phyloP scores from a whole-genome alignment of 2,329 filamentous ascomycete genomes.

The Xylogone sp. region DNA sequence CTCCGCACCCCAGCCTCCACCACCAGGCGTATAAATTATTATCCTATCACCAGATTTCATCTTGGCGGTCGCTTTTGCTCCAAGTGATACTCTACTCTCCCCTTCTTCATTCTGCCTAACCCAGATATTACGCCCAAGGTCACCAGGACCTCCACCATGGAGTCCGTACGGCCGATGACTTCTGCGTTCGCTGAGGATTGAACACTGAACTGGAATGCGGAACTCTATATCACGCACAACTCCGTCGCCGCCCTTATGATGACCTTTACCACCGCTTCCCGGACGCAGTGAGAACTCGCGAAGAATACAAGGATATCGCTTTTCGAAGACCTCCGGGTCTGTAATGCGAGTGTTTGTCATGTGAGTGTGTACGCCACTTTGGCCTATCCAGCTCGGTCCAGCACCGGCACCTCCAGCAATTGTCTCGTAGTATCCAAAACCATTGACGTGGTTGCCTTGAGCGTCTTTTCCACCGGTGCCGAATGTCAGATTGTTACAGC shows the following conservation, averaged over 20 bases:
- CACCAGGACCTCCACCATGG: constrained; percentile 72
- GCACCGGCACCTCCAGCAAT: constrained; percentile 73
- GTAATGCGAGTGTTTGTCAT: constrained; percentile 75
- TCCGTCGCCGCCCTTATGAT: neutral
- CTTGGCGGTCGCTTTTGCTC: constrained; percentile 14
- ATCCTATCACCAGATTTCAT: constrained; percentile 18
- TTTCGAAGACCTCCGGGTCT: constrained; percentile 72
- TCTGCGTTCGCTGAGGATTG: constrained; percentile 69
- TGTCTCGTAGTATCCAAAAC: constrained; percentile 82
- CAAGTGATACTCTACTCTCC: constrained; percentile 18
- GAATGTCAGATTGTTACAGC: constrained; percentile 79
- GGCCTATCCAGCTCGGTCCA: constrained; percentile 68
- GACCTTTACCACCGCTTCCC: constrained; percentile 59
- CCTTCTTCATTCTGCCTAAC: constrained; percentile 52
- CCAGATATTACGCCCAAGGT: constrained; percentile 81
- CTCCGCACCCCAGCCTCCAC: constrained; percentile 23
- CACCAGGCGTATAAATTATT: constrained; percentile 18
- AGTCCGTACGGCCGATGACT: constrained; percentile 76
- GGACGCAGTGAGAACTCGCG: constrained; percentile 61
- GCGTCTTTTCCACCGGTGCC: constrained; percentile 66
- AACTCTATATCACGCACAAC: constrained; percentile 72
- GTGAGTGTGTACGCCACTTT: constrained; percentile 64
- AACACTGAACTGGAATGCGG: constrained; percentile 72
- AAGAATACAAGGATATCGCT: constrained; percentile 68
- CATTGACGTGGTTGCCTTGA: constrained; percentile 55